These are phyloP conservation scores for Plectosphaerella cucumerina DNA, from an alignment of 2,329 filamentous ascomycete species.

Conservation along the genomic window DNA sequence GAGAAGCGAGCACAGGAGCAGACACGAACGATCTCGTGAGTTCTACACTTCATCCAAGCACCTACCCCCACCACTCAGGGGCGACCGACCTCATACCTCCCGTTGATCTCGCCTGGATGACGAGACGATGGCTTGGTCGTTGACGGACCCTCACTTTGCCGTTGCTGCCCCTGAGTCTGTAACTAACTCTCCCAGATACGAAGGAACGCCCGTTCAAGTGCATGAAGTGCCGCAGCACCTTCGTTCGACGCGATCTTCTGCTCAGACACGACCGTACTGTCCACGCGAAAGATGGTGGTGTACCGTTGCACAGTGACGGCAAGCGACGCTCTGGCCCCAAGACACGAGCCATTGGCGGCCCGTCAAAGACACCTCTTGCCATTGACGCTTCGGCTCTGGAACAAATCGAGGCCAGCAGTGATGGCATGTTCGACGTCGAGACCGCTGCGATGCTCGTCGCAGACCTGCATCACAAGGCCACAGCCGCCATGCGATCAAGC, in stretches of 20 bases:
- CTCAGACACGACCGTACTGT: conserved; percentile 97
- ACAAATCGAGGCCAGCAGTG: conserved; percentile 86
- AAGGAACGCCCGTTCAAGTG: conserved; percentile 99
- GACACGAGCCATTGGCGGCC: conserved; percentile 55
- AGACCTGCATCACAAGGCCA: conserved; percentile 94
- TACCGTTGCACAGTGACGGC: conserved; percentile 88
- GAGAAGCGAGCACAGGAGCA: conserved; percentile 91
- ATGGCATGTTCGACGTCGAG: conserved; percentile 92
- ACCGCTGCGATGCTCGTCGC: conserved; percentile 98
- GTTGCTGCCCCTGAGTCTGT: background rate
- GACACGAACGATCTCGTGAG: conserved; percentile 98
- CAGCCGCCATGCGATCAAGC: conserved; percentile 60
- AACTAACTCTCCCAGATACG: conserved; percentile 62
- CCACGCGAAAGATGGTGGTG: conserved; percentile 94
- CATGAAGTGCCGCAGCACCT: conserved; percentile 96
- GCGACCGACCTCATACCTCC: too few relatives aligned
- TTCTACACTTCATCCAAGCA: conserved; percentile 26
- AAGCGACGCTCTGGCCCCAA: conserved; percentile 78
- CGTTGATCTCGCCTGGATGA: too few relatives aligned
- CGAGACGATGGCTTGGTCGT: background rate
- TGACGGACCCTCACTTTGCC: conserved; percentile 6
- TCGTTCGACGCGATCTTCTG: conserved; percentile 93
- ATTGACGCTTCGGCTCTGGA: conserved; percentile 85
- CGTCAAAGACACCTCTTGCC: conserved; percentile 73
- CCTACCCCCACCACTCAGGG: background rate